phyloP scores from a whole-genome alignment of 2,329 filamentous ascomycete species.

The Fusarium hostae region DNA sequence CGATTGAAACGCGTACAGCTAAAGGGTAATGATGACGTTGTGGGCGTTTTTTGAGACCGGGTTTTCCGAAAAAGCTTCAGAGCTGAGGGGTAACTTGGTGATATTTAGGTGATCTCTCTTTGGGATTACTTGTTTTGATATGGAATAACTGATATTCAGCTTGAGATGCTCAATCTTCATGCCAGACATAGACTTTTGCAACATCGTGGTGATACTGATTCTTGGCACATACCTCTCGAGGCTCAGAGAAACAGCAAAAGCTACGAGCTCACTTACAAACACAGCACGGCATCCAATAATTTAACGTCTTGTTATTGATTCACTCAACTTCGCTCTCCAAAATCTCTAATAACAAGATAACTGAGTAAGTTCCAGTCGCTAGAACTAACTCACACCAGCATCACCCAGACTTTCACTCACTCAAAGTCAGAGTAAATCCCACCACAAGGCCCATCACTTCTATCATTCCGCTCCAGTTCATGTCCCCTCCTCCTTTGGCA shows the following conservation, averaged over 20 bases:
- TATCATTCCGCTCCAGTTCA: constrained; percentile 23
- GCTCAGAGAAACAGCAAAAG: neutral
- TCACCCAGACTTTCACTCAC: constrained; percentile 6
- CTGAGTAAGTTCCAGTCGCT: constrained; percentile 17
- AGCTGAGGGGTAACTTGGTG: constrained; percentile 2
- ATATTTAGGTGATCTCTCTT: neutral
- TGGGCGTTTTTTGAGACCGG: neutral
- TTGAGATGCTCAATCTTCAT: neutral
- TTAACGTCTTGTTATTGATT: constrained; percentile 40
- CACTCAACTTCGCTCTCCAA: constrained; percentile 37
- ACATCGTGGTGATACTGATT: neutral
- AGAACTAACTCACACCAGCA: neutral
- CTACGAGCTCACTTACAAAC: neutral
- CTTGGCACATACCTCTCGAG: neutral
- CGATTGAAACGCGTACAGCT: neutral
- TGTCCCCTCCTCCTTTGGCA: constrained; percentile 7
- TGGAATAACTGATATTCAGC: neutral
- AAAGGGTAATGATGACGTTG: constrained; percentile 34
- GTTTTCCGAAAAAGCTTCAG: constrained; percentile 5
- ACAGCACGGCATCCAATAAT: neutral
- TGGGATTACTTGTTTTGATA: neutral
- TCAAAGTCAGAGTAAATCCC: constrained; percentile 13
- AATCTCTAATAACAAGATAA: constrained; percentile 27
- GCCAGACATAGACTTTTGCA: neutral
- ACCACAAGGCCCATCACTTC: constrained; percentile 16